Percentiles rank a stretch among this genome's conserved stretches.
Evolutionary conservation across 83 land plant genomes (phyloP).

Genomic region (Picea abies): DNA sequence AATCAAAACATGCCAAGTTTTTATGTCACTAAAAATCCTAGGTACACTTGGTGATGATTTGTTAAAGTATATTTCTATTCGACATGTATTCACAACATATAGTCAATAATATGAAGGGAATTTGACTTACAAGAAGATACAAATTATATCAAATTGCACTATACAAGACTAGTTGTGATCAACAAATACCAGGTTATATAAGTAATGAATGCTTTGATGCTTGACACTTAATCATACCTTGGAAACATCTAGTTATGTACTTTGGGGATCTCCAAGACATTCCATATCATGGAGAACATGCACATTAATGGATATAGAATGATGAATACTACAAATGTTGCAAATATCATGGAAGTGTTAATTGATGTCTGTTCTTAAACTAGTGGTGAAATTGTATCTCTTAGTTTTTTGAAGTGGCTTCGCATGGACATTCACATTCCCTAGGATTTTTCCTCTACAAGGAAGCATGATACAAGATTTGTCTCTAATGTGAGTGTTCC

Average conservation of each 20-base stretch:
- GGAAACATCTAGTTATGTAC: slow-evolving; percentile 14
- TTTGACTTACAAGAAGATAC: slow-evolving; percentile 38
- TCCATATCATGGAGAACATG: slow-evolving; percentile 17
- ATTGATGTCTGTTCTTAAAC: slow-evolving; percentile 64
- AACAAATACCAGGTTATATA: slow-evolving; percentile 46
- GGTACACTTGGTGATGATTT: slow-evolving; percentile 65
- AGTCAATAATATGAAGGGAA: slow-evolving; percentile 48
- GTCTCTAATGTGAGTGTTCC: slow-evolving; percentile 34
- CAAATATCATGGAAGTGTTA: slow-evolving; percentile 81
- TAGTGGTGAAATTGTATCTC: slow-evolving; percentile 52
- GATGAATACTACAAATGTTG: slow-evolving; percentile 43
- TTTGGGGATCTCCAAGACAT: neutral
- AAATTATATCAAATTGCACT: slow-evolving; percentile 21
- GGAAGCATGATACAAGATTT: slow-evolving; percentile 4
- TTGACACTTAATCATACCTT: slow-evolving; percentile 40
- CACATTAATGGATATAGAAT: slow-evolving; percentile 24
- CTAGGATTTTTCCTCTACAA: slow-evolving; percentile 14
- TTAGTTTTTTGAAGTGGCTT: slow-evolving; percentile 66
- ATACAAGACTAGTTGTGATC: slow-evolving; percentile 36
- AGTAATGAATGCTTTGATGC: slow-evolving; percentile 47
- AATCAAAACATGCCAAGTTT: slow-evolving; percentile 49
- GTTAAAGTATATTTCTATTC: slow-evolving; percentile 49
- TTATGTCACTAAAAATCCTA: slow-evolving; percentile 39
- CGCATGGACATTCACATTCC: slow-evolving; percentile 52
- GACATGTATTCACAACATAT: slow-evolving; percentile 36